Evolutionary conservation across 2,329 filamentous ascomycete genomes (phyloP).

Genomic region (Pseudocercospora eumusae): DNA sequence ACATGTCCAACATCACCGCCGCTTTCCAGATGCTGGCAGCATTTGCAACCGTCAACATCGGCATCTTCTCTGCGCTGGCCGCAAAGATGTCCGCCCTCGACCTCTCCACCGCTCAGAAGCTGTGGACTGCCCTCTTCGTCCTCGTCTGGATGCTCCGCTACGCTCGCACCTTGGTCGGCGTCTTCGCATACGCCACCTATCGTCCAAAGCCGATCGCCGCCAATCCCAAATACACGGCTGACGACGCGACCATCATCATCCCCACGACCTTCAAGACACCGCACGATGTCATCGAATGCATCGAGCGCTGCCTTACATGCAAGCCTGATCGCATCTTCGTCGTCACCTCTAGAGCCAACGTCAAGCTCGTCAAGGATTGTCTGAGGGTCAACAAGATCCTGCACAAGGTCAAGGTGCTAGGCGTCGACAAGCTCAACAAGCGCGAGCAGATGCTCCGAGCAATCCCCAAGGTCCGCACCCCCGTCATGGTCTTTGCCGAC

Average conservation of each 20-base stretch:
- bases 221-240: constrained; percentile 32
- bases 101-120: neutral
- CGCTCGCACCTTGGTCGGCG: constrained; percentile 36
- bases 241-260: constrained; percentile 39
- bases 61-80: neutral
- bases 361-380: constrained; percentile 26
- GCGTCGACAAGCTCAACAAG: constrained; percentile 40
- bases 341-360: constrained; percentile 34
- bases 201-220: constrained; percentile 32
- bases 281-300: constrained; percentile 34
- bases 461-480: constrained; percentile 34
- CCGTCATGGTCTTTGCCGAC: constrained; percentile 39
- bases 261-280: constrained; percentile 41
- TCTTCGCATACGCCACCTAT: constrained; percentile 34
- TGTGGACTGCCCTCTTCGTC: constrained; percentile 20
- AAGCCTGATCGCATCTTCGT: constrained; percentile 34
- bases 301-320: constrained; percentile 32
- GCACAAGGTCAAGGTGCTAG: constrained; percentile 34
- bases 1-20: neutral
- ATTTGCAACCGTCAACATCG: neutral
- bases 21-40: neutral
- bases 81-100: neutral
- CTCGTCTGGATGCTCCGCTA: constrained; percentile 32
- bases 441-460: constrained; percentile 39
- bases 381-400: constrained; percentile 9